phyloP scores from a whole-genome alignment of 768 basidiomycete species.

The Amyloporia xantha region DNA sequence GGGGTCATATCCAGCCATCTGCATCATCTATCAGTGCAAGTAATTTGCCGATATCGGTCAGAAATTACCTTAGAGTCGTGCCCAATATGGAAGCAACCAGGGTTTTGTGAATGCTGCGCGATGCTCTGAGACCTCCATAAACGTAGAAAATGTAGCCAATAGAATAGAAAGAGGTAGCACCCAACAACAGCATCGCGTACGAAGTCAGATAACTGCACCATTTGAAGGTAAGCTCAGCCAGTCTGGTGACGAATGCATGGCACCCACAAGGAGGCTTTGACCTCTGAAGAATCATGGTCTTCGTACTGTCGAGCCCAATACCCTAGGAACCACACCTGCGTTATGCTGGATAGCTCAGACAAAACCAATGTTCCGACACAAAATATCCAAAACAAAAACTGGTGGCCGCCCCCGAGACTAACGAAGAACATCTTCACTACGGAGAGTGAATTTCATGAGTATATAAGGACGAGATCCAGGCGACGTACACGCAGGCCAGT shows the following conservation, averaged over 20 bases:
- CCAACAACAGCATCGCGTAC: conserved; percentile 19
- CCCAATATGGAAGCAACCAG: conserved; percentile 25
- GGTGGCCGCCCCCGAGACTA: conserved; percentile 21
- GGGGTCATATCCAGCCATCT: conserved; percentile 50
- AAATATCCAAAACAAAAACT: conserved; percentile 23
- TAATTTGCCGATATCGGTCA: no score
- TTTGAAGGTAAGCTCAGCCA: conserved; percentile 6
- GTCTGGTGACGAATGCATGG: conserved; percentile 6
- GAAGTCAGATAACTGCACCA: conserved; percentile 22
- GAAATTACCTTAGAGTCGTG: conserved; percentile 23
- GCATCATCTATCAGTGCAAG: no score
- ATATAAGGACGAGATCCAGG: neutral
- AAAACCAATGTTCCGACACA: conserved; percentile 15
- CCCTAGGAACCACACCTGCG: conserved; percentile 31
- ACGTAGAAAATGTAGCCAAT: conserved; percentile 20
- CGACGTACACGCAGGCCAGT: conserved; percentile 28
- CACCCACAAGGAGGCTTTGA: conserved; percentile 27
- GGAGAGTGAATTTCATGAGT: conserved; percentile 1
- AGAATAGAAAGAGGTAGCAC: conserved; percentile 16
- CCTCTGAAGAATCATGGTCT: conserved; percentile 13
- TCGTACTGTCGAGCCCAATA: conserved; percentile 32
- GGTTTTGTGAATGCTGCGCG: conserved; percentile 24
- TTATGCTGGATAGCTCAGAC: conserved; percentile 9
- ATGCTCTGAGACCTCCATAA: conserved; percentile 26
- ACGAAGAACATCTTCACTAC: conserved; percentile 27